Evolutionary conservation across 768 basidiomycete genomes (phyloP).

Genomic region (Suillus subluteus): DNA sequence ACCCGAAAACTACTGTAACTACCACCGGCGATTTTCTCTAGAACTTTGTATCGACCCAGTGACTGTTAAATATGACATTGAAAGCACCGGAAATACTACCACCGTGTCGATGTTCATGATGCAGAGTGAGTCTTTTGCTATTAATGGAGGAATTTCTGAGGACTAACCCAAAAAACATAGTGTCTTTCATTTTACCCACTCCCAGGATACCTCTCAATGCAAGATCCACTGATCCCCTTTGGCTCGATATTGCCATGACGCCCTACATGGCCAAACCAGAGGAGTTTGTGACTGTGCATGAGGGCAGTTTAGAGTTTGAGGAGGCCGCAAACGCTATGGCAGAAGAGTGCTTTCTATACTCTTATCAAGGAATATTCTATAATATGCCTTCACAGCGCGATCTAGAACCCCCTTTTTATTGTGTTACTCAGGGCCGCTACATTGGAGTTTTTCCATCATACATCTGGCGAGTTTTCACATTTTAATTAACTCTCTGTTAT

Average conservation of each 20-base stretch:
- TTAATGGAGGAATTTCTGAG: background rate
- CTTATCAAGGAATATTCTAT: background rate
- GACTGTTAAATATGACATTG: too few species aligned
- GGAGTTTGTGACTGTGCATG: background rate
- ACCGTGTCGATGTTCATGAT: background rate
- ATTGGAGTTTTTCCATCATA: background rate
- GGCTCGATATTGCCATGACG: background rate
- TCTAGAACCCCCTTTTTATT: background rate
- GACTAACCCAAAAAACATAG: background rate
- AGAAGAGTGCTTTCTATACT: background rate
- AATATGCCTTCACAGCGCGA: background rate
- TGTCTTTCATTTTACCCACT: background rate
- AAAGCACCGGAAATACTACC: too few species aligned
- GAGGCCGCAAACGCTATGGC: background rate
- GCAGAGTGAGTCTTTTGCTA: background rate
- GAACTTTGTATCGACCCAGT: background rate
- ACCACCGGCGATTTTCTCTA: background rate
- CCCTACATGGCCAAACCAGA: background rate
- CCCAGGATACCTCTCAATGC: background rate
- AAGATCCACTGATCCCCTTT: background rate
- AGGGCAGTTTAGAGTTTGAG: slow-evolving; percentile 2
- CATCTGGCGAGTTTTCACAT: background rate
- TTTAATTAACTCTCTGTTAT: background rate
- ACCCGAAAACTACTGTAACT: background rate
- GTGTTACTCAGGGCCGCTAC: background rate